Evolutionary conservation across 768 basidiomycete species (phyloP).

Genomic region (Hydnum rufescens): DNA sequence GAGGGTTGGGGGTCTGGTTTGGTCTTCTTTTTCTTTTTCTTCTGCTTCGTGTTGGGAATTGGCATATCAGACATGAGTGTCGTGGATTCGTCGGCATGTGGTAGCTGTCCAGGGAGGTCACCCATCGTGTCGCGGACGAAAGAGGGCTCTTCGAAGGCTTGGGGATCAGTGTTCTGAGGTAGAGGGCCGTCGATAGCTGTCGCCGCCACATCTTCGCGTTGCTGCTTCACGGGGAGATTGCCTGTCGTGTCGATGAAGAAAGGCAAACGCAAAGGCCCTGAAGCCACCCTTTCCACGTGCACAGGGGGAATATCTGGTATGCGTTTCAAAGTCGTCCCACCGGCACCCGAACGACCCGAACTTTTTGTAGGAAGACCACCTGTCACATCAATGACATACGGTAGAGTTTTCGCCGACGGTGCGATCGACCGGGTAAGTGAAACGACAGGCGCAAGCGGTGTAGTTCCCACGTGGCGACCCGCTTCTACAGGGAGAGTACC

Average conservation of each 20-base stretch:
- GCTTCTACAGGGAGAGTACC: too few species aligned
- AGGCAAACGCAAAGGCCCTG: neutral
- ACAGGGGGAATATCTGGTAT: neutral
- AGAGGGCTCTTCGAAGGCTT: too few species aligned
- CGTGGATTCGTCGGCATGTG: too few species aligned
- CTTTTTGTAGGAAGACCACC: neutral
- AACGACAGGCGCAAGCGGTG: neutral
- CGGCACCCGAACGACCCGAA: neutral
- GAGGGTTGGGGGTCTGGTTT: too few species aligned
- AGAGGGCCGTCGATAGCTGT: too few species aligned
- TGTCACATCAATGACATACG: neutral
- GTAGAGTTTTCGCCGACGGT: neutral
- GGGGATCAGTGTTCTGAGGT: too few species aligned
- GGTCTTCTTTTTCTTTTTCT: too few species aligned
- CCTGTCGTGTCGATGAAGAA: neutral
- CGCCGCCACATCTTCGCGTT: too few species aligned
- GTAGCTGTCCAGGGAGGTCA: too few species aligned
- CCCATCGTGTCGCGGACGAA: too few species aligned
- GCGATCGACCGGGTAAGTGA: neutral
- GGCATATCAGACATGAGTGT: too few species aligned
- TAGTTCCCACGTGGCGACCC: neutral
- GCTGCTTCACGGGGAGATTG: neutral
- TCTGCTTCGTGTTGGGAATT: too few species aligned
- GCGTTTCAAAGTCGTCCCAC: neutral
- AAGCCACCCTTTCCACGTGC: neutral